These are phyloP conservation scores for Xylaria flabelliformis DNA, from an alignment of 495 filamentous ascomycete species.

Conservation along the genomic window DNA sequence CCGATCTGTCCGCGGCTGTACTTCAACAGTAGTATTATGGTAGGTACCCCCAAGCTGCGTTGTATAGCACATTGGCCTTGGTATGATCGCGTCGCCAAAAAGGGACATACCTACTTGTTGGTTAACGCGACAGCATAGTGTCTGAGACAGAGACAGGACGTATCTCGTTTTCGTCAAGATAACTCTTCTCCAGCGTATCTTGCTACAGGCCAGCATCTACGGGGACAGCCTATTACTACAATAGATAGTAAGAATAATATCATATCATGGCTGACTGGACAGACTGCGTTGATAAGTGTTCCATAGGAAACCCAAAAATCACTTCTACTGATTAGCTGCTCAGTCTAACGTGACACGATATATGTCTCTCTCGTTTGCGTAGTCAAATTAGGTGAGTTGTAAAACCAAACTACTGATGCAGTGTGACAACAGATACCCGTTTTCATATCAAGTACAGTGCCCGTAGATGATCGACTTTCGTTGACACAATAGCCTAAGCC, in stretches of 20 bases:
- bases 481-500: neutral
- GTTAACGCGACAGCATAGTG: neutral
- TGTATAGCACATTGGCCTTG: slow-evolving; percentile 17
- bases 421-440: slow-evolving; percentile 20
- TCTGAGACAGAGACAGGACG: neutral
- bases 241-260: neutral
- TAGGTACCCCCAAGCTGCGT: slow-evolving; percentile 15
- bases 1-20: slow-evolving; percentile 22
- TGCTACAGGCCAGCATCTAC: neutral
- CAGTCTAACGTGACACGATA: slow-evolving; percentile 21
- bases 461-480: neutral
- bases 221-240: slow-evolving; percentile 8
- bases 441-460: slow-evolving; percentile 11
- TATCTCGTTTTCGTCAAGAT: neutral
- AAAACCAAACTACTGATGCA: slow-evolving; percentile 9
- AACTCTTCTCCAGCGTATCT: neutral
- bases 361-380: slow-evolving; percentile 21
- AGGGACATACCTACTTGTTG: neutral
- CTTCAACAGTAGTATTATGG: slow-evolving; percentile 14
- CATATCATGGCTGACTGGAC: neutral
- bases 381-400: slow-evolving; percentile 20
- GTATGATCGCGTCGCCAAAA: neutral
- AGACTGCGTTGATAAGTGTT: neutral
- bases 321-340: slow-evolving; percentile 14
- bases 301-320: neutral